Base-by-base conservation (phyloP, 805 yeast genomes). In the Huiozyma sinensis region DNA sequence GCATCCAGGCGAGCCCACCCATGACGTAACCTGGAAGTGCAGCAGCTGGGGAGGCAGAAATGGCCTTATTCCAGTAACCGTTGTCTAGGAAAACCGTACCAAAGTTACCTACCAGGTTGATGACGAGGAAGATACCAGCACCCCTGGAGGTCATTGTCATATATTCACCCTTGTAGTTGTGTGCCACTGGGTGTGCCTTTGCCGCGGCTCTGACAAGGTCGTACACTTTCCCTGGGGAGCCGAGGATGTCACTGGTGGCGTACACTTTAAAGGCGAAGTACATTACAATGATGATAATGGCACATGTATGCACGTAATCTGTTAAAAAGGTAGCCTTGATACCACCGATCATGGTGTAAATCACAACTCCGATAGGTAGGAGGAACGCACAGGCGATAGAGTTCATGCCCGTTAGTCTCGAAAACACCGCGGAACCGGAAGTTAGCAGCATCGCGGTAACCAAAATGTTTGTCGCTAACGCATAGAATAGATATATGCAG, bases 361-460 rank as follows among this genome's bases (percentile, higher is more conserved):
- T 61, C 42, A 81, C 72, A 39, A 83, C 87, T 56, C 89, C 89
- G 10, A 89, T 65, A 2, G 97, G 96, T 42, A 89, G 71, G 42
- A 89, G 65, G 64, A 83, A 81, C 62, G 87, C 78, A 1, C 88
- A 83, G 6, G 95, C 97, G 34, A 79, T 81, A 3, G 81, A 74
- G 61, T 82, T 69, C 80, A 81, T 79, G 1, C 96, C 96, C 2
- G 95, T 87, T 50, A 89, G 70, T 54, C 81, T 83, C 50, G 66
- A 71, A 44, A 88, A 79, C 6, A 86, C 83, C 0, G 95, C 92
- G 38, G 94, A 79, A 32, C 95, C 95, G 48, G 95, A 95, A 5
- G 95, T 81, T 42, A 89, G 69, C 38, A 89, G 72, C 96, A 87
- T 87, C 4, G 94, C 95, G 30, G 95, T 86, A 46, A 89, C 97